Evolutionary conservation across 148 eudicot species (phyloP).

Genomic region (Suaeda aralocaspica): DNA sequence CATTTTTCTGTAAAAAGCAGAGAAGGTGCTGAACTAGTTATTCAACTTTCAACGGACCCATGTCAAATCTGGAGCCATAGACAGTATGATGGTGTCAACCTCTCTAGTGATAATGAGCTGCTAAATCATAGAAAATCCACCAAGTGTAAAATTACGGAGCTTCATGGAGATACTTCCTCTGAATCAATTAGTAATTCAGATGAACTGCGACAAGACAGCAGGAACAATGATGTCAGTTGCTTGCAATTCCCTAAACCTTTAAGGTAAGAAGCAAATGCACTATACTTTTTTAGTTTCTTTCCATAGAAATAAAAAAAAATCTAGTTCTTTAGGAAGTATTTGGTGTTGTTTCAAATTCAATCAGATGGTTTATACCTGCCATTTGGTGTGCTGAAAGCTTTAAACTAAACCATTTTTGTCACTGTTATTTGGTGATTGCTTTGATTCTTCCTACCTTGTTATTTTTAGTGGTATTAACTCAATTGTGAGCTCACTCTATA

Average conservation of each 20-base stretch:
- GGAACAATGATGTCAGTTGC: conserved; percentile 17
- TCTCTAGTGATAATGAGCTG: conserved; percentile 11
- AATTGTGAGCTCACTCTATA: not conserved
- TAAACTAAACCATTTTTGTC: not conserved
- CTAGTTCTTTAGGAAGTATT: not conserved
- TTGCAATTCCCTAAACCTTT: conserved; percentile 17
- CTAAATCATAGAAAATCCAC: conserved; percentile 12
- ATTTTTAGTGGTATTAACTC: not conserved
- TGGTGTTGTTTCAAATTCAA: not conserved
- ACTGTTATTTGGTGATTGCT: not conserved
- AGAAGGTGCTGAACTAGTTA: conserved; percentile 18
- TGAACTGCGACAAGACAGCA: conserved; percentile 34
- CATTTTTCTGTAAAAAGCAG: conserved; percentile 7
- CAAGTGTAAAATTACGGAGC: conserved; percentile 18
- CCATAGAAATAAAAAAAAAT: too few relatives aligned
- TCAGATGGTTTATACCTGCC: not conserved
- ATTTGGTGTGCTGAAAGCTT: not conserved
- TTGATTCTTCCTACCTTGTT: not conserved
- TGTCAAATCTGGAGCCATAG: conserved; percentile 17
- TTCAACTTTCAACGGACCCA: conserved; percentile 18
- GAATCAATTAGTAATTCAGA: conserved; percentile 25
- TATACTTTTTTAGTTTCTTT: conserved; percentile 19
- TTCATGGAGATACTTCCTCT: conserved; percentile 15
- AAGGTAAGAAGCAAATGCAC: conserved; percentile 27
- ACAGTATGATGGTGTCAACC: conserved; percentile 22